Evolutionary conservation across 306 rosid species (phyloP), one percentile per base, ranked within the genome.

Genomic region (Sindora glabra): DNA sequence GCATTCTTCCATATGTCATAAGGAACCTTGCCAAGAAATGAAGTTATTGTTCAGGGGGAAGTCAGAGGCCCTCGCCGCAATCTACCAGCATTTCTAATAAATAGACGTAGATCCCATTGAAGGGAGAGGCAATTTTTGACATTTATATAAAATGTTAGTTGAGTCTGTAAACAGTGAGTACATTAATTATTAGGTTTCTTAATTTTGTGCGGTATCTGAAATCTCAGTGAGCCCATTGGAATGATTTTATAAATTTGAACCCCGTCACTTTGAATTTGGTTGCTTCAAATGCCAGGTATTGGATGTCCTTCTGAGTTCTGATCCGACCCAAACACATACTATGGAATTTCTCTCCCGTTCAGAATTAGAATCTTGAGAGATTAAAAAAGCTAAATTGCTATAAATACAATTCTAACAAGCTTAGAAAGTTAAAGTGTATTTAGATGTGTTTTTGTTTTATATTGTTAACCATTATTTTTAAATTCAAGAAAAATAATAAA

Each of bases 1-100:
- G 98, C 23, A 88, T 92, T 10, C 96, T 92, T 70, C 96, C 86
- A 11, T 92, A 92, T 38, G 96, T 78, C 21, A 68, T 88, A 4
- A 70, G 94, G 60, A 92, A 86, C 70, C 85, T 88, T 64, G 62
- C 38, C 24, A 74, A 76, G 83, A 80, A 86, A 76, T 90, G 76
- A 78, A 36, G 57, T 54, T 44, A 64, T 12, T 2, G 21, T 58
- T 3, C 59, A 40, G 44, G 62, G 44, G 69, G 64, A 42, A 57
- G 21, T 41, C 29, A 22, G 40, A 22, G 47, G 19, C 45, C 58
- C 17, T 26, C 54, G 62, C 34, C 61, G 13, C 69, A 54, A 14
- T 37, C 10, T 5, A 48, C 56, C 25, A 18, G 52, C 42, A 42
- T 67, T 30, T 51, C 46, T 22, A 33, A 72, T 67, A 55, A 77